Percentiles rank a stretch among this genome's conserved stretches.
phyloP scores from a whole-genome alignment of 2,329 filamentous ascomycete species.

The Diplodia intermedia region DNA sequence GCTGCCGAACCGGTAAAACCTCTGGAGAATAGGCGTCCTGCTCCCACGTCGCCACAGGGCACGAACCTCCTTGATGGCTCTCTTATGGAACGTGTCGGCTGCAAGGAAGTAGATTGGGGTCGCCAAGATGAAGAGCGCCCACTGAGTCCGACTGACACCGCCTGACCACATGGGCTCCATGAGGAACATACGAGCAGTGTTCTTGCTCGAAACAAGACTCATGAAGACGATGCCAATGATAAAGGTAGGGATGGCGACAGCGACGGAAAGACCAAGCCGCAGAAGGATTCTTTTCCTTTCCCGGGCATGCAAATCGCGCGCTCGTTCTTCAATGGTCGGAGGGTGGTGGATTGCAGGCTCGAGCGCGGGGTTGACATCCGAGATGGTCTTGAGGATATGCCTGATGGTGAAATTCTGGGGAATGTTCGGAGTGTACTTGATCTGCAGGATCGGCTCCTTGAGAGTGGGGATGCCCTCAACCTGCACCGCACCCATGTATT shows the following conservation, averaged over 20 bases:
- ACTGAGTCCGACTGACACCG: slow-evolving; percentile 74
- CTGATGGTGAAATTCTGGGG: slow-evolving; percentile 74
- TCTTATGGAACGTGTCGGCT: slow-evolving; percentile 82
- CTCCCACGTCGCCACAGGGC: slow-evolving; percentile 80
- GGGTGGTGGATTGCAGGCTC: slow-evolving; percentile 76
- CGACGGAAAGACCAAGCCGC: slow-evolving; percentile 72
- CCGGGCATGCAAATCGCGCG: slow-evolving; percentile 71
- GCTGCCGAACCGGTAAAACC: slow-evolving; percentile 92
- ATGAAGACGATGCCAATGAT: slow-evolving; percentile 90
- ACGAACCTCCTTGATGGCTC: slow-evolving; percentile 78
- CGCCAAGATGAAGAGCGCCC: slow-evolving; percentile 79
- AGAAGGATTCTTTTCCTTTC: slow-evolving; percentile 73
- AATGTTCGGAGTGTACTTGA: slow-evolving; percentile 73
- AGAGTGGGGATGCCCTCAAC: slow-evolving; percentile 63
- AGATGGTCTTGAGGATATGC: slow-evolving; percentile 72
- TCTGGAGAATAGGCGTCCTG: slow-evolving; percentile 71
- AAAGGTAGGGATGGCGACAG: slow-evolving; percentile 81
- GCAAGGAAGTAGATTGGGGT: slow-evolving; percentile 88
- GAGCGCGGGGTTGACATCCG: slow-evolving; percentile 70
- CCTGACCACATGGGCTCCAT: slow-evolving; percentile 75
- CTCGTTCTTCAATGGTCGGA: slow-evolving; percentile 82
- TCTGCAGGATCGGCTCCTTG: slow-evolving; percentile 67
- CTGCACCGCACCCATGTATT: slow-evolving; percentile 58
- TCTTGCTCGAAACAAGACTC: slow-evolving; percentile 71
- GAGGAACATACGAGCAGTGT: slow-evolving; percentile 67